These are phyloP conservation scores for Aspergillus niger DNA, from an alignment of 2,329 filamentous ascomycete genomes.

Conservation along the genomic window DNA sequence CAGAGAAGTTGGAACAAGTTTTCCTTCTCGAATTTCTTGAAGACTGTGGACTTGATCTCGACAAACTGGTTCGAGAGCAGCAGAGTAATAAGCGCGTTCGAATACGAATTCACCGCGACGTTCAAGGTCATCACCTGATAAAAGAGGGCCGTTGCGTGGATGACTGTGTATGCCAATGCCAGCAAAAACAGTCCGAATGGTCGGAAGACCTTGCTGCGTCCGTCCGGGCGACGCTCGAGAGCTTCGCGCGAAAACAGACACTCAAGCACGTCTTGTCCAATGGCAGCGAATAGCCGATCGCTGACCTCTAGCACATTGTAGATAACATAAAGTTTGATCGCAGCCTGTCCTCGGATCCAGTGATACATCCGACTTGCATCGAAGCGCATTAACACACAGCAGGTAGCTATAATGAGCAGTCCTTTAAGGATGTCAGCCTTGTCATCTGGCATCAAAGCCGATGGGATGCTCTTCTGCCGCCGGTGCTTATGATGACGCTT, in stretches of 20 bases:
- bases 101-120: conserved; percentile 97
- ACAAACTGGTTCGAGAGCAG: conserved; percentile 98
- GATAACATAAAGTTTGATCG: conserved; percentile 98
- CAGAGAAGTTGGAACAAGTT: conserved; percentile 96
- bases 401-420: conserved; percentile 82
- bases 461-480: conserved; percentile 81
- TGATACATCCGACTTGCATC: conserved; percentile 99
- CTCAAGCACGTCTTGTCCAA: conserved; percentile 95
- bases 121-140: conserved; percentile 98
- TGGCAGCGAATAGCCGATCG: conserved; percentile 83
- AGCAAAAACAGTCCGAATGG: conserved; percentile 91
- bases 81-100: conserved; percentile 88
- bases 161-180: conserved; percentile 81
- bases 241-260: conserved; percentile 94
- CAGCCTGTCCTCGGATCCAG: conserved; percentile 91
- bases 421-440: conserved; percentile 96
- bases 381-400: conserved; percentile 80
- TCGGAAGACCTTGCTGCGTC: conserved; percentile 84
- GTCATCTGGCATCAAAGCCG: conserved; percentile 79
- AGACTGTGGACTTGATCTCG: conserved; percentile 97
- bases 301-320: conserved; percentile 94
- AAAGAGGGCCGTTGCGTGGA: conserved; percentile 85
- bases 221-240: conserved; percentile 80
- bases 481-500: conserved; percentile 53
- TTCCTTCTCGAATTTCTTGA: conserved; percentile 98